Percentiles rank a stretch among this genome's conserved stretches.
phyloP scores from a whole-genome alignment of 1,139 yeast species.

The Nakaseomyces nivariensis region DNA sequence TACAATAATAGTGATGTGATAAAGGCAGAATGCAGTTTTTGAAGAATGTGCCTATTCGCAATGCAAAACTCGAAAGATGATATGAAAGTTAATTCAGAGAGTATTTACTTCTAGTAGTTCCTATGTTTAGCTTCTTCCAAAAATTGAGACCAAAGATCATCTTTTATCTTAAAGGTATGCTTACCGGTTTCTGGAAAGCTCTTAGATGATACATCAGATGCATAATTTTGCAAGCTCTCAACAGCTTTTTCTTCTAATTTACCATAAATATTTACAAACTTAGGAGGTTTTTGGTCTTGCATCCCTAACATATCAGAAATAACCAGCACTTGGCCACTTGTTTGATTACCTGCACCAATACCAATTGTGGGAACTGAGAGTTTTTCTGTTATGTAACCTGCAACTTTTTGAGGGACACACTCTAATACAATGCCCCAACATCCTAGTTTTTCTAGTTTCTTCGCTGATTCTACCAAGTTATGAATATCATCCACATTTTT shows the following conservation, averaged over 20 bases:
- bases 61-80: too few species aligned
- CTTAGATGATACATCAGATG: constrained; percentile 44
- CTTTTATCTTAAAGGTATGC: constrained; percentile 67
- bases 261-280: constrained; percentile 67
- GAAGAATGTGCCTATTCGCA: too few species aligned
- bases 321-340: constrained; percentile 87
- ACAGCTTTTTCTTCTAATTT: constrained; percentile 43
- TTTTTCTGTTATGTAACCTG: constrained; percentile 49
- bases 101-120: neutral
- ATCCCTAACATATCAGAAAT: constrained; percentile 76
- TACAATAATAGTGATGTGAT: too few species aligned
- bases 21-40: too few species aligned
- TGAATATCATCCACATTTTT: constrained; percentile 45
- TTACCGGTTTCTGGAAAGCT: constrained; percentile 51
- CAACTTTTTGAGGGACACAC: constrained; percentile 76
- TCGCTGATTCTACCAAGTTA: constrained; percentile 57
- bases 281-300: constrained; percentile 52
- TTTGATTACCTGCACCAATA: constrained; percentile 82
- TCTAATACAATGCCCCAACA: constrained; percentile 70
- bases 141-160: constrained; percentile 50
- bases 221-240: constrained; percentile 44
- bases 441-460: constrained; percentile 65
- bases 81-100: too few species aligned
- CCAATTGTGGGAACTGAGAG: constrained; percentile 79
- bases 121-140: neutral